Conservation (phyloP, 192 early-diverging fungal genomes). For the Lobosporangium transversale region DNA sequence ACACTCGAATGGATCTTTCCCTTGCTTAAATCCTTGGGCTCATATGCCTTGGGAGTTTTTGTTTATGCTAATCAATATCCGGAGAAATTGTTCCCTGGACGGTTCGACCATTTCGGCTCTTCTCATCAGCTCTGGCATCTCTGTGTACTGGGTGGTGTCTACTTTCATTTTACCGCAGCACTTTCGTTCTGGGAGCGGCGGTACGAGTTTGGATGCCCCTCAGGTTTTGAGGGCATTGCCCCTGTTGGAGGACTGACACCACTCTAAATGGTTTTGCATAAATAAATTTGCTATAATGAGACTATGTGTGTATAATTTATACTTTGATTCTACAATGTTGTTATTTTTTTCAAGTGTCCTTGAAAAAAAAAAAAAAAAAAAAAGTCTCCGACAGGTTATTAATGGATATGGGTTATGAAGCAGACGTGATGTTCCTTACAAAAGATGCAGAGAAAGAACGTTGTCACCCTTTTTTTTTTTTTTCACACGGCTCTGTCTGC, state of each 20-base stretch:
- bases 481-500: too few species aligned
- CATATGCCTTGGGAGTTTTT: constrained; percentile 63
- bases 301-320: neutral
- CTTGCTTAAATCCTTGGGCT: constrained; percentile 57
- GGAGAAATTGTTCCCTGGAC: constrained; percentile 65
- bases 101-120: constrained; percentile 65
- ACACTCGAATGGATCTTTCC: constrained; percentile 58
- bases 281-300: neutral
- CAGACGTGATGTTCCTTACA: too few species aligned
- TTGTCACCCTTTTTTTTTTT: too few species aligned
- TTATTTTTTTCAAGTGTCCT: too few species aligned
- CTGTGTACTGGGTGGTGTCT: constrained; percentile 67
- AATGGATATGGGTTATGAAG: too few species aligned
- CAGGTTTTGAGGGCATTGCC: constrained; percentile 47
- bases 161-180: constrained; percentile 63
- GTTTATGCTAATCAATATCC: constrained; percentile 68
- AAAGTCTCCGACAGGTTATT: too few species aligned
- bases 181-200: constrained; percentile 63
- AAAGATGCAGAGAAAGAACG: too few species aligned
- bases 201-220: constrained; percentile 62
- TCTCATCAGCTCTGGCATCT: constrained; percentile 70
- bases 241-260: constrained; percentile 29
- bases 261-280: neutral
- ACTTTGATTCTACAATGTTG: too few species aligned
- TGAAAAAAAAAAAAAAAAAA: too few species aligned